Conservation (phyloP, 345 rosid genomes). For the Hirschfeldia incana region DNA sequence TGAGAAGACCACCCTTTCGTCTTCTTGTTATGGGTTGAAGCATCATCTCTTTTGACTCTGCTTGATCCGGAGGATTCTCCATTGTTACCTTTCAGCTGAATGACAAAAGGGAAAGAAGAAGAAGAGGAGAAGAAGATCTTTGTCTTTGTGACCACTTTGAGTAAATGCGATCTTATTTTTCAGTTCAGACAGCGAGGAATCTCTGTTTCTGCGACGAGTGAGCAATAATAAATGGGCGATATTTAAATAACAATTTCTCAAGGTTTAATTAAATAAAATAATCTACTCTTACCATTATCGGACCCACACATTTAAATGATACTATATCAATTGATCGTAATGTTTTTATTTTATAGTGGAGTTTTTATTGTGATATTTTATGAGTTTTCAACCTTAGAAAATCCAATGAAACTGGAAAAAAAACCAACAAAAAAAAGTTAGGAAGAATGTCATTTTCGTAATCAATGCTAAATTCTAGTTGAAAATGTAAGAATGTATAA, state of each 20-base stretch:
- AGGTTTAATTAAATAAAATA: background rate
- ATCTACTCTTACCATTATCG: background rate
- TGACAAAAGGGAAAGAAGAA: background rate
- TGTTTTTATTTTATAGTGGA: background rate
- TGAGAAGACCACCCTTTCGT: constrained; percentile 64
- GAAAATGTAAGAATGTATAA: background rate
- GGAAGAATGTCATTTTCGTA: constrained; percentile 19
- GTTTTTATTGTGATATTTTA: background rate
- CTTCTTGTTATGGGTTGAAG: constrained; percentile 29
- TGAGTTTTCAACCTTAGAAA: background rate
- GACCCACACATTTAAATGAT: background rate
- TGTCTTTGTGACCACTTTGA: constrained; percentile 36
- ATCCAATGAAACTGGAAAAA: background rate
- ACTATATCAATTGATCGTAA: background rate
- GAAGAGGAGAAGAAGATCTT: constrained; percentile 26
- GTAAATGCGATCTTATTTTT: constrained; percentile 35
- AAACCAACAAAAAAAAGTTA: background rate
- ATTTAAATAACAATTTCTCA: constrained; percentile 21
- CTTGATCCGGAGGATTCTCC: constrained; percentile 50
- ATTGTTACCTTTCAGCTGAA: constrained; percentile 14
- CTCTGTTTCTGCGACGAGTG: constrained; percentile 44
- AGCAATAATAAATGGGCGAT: constrained; percentile 36
- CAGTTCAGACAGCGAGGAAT: constrained; percentile 47
- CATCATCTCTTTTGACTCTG: constrained; percentile 35
- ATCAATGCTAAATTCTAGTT: constrained; percentile 16